Percentiles rank a stretch among this genome's conserved stretches.
phyloP scores from a whole-genome alignment of 148 eudicot genomes.

The Agrostemma githago region DNA sequence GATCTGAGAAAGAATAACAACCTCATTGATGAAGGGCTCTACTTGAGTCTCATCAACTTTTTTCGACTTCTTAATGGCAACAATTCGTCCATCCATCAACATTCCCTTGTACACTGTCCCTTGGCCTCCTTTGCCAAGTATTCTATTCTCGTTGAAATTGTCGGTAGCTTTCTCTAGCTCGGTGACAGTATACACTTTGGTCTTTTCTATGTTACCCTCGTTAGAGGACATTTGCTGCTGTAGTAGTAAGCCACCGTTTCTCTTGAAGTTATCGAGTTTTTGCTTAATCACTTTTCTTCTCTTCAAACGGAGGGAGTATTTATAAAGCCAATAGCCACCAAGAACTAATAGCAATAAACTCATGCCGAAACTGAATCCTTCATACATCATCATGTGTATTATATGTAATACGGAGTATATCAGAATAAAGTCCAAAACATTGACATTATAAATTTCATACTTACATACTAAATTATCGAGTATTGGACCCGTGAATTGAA shows the following conservation, averaged over 20 bases:
- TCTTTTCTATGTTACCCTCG: neutral
- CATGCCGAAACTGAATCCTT: constrained; percentile 8
- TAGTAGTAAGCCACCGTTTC: constrained; percentile 10
- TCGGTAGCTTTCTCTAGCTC: constrained; percentile 6
- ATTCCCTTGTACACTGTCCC: constrained; percentile 12
- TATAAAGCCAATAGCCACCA: constrained; percentile 7
- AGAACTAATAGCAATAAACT: neutral
- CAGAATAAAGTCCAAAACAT: neutral
- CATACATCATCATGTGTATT: neutral
- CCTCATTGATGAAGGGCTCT: constrained; percentile 13
- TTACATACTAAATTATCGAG: neutral
- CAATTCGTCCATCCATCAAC: constrained; percentile 3
- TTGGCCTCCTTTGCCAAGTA: constrained; percentile 17
- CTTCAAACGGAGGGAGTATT: neutral
- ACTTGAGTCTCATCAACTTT: constrained; percentile 1
- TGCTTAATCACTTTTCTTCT: constrained; percentile 7
- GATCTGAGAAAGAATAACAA: constrained; percentile 8
- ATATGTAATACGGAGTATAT: neutral
- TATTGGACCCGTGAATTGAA: too few species aligned
- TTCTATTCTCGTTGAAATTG: neutral
- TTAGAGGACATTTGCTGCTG: neutral
- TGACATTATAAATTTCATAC: neutral
- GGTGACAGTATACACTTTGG: neutral
- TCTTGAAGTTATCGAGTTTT: neutral
- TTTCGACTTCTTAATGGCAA: constrained; percentile 12